Percentiles rank a stretch among this genome's conserved stretches.
Conservation (phyloP, 2,329 filamentous ascomycete species). For the Diaporthe caulivora region DNA sequence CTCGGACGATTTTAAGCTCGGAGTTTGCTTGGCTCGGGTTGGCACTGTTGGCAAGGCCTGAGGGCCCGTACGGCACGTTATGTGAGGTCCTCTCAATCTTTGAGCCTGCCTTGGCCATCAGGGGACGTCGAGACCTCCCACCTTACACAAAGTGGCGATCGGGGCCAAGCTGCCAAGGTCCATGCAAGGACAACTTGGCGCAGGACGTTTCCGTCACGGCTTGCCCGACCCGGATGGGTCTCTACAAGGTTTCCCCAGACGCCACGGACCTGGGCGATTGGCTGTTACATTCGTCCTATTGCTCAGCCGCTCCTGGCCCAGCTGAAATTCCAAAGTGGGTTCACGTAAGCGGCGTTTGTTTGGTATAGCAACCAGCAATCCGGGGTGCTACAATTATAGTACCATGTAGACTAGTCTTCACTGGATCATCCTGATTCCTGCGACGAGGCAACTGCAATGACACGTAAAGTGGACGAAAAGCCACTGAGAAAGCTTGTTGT, state of each 20-base stretch:
- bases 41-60: neutral
- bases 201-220: conserved; percentile 24
- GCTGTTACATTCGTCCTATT: conserved; percentile 2
- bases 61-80: neutral
- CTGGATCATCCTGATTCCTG: conserved; percentile 9
- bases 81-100: neutral
- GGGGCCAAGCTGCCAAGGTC: conserved; percentile 32
- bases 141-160: conserved; percentile 19
- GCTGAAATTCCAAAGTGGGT: conserved; percentile 20
- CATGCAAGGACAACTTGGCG: conserved; percentile 32
- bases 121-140: conserved; percentile 21
- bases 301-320: conserved; percentile 20
- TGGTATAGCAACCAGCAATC: conserved; percentile 5
- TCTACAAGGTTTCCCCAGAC: conserved; percentile 25
- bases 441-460: conserved; percentile 9
- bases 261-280: conserved; percentile 18
- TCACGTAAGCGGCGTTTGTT: conserved; percentile 26
- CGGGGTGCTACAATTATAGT: neutral
- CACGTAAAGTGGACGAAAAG: neutral
- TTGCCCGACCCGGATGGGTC: conserved; percentile 19
- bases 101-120: neutral
- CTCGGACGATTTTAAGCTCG: conserved; percentile 23
- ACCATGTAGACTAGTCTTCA: neutral
- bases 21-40: neutral
- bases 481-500: neutral